Evolutionary conservation across 176 grass and related monocot genomes (phyloP).

Genomic region (Rhipidocladum racemiflorum): DNA sequence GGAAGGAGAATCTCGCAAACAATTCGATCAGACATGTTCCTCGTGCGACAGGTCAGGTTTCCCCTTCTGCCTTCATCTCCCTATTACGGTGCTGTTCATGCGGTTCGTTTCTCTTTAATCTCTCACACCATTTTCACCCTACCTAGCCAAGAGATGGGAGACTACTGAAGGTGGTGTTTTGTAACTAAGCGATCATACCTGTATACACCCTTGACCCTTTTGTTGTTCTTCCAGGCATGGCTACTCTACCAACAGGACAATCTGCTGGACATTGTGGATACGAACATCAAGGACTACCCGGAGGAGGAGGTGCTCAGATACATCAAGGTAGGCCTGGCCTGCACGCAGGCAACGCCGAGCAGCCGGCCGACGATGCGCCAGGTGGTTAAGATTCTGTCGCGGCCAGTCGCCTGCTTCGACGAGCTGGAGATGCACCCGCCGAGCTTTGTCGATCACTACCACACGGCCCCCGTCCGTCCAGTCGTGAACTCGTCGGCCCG

Average conservation of each 20-base stretch:
- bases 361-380: slow-evolving; percentile 44
- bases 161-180: neutral
- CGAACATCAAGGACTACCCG: slow-evolving; percentile 14
- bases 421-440: slow-evolving; percentile 9
- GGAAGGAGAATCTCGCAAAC: slow-evolving; percentile 41
- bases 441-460: neutral
- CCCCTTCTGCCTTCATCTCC: neutral
- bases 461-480: neutral
- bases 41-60: slow-evolving; percentile 40
- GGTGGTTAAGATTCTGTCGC: slow-evolving; percentile 39
- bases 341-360: slow-evolving; percentile 36
- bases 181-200: neutral
- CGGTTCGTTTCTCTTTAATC: neutral
- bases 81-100: neutral
- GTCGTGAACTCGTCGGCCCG: neutral
- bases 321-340: slow-evolving; percentile 50
- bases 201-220: neutral
- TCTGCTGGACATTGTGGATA: slow-evolving; percentile 45
- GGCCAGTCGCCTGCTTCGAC: neutral
- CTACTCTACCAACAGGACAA: slow-evolving; percentile 29
- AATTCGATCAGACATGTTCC: slow-evolving; percentile 30
- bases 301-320: slow-evolving; percentile 47
- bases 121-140: neutral
- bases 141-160: neutral
- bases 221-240: slow-evolving; percentile 41